Evolutionary conservation across 2,329 filamentous ascomycete species (phyloP).

Genomic region (Cercospora citrullina): DNA sequence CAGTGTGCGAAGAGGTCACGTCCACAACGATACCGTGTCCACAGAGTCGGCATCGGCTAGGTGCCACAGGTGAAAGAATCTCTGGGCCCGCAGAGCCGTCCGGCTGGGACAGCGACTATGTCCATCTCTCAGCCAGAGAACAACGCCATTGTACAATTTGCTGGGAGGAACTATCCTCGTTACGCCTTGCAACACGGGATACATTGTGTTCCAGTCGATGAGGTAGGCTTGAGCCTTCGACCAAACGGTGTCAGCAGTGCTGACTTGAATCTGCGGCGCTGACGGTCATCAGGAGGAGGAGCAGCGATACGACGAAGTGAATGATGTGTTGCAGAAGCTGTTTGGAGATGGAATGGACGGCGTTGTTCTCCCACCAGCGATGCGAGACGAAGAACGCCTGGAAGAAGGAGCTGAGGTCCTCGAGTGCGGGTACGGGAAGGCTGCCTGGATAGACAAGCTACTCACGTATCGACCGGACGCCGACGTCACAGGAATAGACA

Average conservation of each 20-base stretch:
- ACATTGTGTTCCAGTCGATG: conserved; percentile 39
- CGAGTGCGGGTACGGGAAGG: conserved; percentile 39
- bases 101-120: background rate
- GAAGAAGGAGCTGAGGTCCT: conserved; percentile 32
- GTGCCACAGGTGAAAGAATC: background rate
- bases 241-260: background rate
- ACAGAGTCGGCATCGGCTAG: background rate
- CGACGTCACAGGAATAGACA: conserved; percentile 34
- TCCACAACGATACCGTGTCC: background rate
- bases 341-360: conserved; percentile 23
- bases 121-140: conserved; percentile 31
- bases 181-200: conserved; percentile 33
- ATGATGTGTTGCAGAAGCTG: conserved; percentile 32
- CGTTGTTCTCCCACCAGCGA: conserved; percentile 19
- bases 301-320: conserved; percentile 32
- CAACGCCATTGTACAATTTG: conserved; percentile 25
- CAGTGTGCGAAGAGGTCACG: background rate
- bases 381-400: conserved; percentile 29
- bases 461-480: conserved; percentile 36
- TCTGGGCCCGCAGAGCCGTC: background rate
- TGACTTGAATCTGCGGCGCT: conserved; percentile 16
- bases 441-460: conserved; percentile 38
- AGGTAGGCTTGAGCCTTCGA: conserved; percentile 29
- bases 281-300: conserved; percentile 32
- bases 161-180: conserved; percentile 30